Percentiles rank a stretch among this genome's conserved stretches.
Conservation (phyloP, 129 eudicot genomes). For the Pseudognaphalium luteoalbum region DNA sequence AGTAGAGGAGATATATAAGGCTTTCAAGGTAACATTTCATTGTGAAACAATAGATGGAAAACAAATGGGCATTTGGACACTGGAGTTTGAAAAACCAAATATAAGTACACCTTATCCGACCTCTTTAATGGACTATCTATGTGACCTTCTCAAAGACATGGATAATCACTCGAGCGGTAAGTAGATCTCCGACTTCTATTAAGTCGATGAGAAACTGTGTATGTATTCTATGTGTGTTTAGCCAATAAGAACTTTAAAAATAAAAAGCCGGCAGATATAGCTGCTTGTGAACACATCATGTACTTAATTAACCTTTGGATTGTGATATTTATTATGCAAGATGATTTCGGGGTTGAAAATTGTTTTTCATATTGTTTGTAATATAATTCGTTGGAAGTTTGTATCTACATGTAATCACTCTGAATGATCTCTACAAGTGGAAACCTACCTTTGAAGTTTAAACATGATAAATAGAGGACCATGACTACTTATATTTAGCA, state of each 20-base stretch:
- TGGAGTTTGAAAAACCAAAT: conserved; percentile 29
- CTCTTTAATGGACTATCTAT: not conserved
- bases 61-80: conserved; percentile 27
- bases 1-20: conserved; percentile 12
- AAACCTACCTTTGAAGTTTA: too few species aligned
- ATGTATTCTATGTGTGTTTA: not conserved
- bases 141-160: not conserved
- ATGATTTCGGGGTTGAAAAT: not conserved
- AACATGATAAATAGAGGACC: too few species aligned
- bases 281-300: not conserved
- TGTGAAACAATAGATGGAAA: conserved; percentile 14
- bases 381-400: not conserved
- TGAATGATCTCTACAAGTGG: too few species aligned
- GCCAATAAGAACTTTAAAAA: not conserved
- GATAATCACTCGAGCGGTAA: not conserved
- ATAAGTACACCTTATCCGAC: conserved; percentile 13
- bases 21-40: conserved; percentile 3
- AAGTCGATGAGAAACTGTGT: not conserved
- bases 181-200: not conserved
- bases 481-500: too few species aligned
- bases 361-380: not conserved
- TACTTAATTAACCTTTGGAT: not conserved
- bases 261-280: not conserved
- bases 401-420: too few species aligned
- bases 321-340: not conserved